Evolutionary conservation across 2,329 filamentous ascomycete genomes (phyloP), one percentile per base, ranked within the genome.

Genomic region (Penicillium hordei): DNA sequence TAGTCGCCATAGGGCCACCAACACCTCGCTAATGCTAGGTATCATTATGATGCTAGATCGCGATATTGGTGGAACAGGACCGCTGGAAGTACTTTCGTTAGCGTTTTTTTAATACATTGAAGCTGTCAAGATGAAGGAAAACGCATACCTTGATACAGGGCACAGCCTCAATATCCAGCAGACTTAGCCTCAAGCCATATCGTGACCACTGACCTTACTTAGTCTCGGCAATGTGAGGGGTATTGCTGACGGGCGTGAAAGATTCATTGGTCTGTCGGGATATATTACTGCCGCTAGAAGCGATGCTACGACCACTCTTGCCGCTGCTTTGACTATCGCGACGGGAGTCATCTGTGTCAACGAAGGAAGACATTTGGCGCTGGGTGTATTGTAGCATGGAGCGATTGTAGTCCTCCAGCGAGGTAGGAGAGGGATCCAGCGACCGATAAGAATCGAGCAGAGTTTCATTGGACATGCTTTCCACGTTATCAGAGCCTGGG

Each of bases 371-470:
- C 66, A 75, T 73, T 43, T 74, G 72, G 29, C 67, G 70, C 39
- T 75, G 72, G 15, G 73, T 75, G 48, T 76, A 73, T 44, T 73
- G 65, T 39, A 75, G 64, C 73, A 76, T 75, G 50, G 71, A 66
- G 25, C 72, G 71, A 60, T 71, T 74, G 57, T 76, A 76, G 58
- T 74, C 72, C 45, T 73, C 72, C n/a, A 76, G 55, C 3, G 72
- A 72, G 5, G 53, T 60, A 9, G 54, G 59, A 42, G 49, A 31
- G 19, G 71, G 67, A 40, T 71, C 64, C n/a, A 61, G 31, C 27
- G 67, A 52, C 23, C 60, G 64, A 31, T 63, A 49, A 4, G 59
- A 60, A 17, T 68, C 52, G 12, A 70, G 45, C 40, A 59, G 49
- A 23, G 36, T 52, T 25, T 63, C 61, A 1, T 50, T 58, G 10